Evolutionary conservation across 371 early-diverging fungal genomes (phyloP), one percentile per base, ranked within the genome.

Genomic region (Polyrhizophydium stewartii): DNA sequence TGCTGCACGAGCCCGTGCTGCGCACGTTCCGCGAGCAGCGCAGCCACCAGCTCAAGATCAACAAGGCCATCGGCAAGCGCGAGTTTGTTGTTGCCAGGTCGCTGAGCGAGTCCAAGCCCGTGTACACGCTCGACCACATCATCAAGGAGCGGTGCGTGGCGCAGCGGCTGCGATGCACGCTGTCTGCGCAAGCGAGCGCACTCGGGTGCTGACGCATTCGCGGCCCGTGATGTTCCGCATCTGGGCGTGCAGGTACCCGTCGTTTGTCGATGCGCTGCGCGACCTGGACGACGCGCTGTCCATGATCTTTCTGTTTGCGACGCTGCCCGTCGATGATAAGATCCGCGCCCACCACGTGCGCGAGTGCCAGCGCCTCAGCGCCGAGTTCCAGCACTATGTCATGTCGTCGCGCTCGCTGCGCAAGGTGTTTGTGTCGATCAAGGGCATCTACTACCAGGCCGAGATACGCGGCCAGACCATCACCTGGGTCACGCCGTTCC

Each of bases 401-500:
- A 83, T 94, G 70, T 78, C 85, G 35, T 79, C 91, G 37, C 81
- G 85, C 58, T 75, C 86, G 65, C 74, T 98, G 66, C 85, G 89
- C 51, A 92, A 92, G 71, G 88, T 87, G 21, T 98, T 98, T 73
- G 79, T 96, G 64, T 92, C 93, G 21, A 94, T 97, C 87, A 98
- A 98, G 84, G 98, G 98, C 57, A 93, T 96, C 70, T 98, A 98
- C 81, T 96, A 95, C 74, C 96, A 96, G 81, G 96, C 91, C 22
- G 94, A 94, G 58, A 89, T 97, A 71, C 87, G 90, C 74, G 98
- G 97, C 25, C 92, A 93, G 74, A 84, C 84, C 45, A 81, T 98
- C 38, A 94, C 92, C 31, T 98, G 97, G 97, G 72, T 98, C 46
- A 92, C 92, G 21, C 98, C 98, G 24, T 92, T 92, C 76, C 88